Evolutionary conservation across 768 basidiomycete species (phyloP).

Genomic region (Russula vinacea): DNA sequence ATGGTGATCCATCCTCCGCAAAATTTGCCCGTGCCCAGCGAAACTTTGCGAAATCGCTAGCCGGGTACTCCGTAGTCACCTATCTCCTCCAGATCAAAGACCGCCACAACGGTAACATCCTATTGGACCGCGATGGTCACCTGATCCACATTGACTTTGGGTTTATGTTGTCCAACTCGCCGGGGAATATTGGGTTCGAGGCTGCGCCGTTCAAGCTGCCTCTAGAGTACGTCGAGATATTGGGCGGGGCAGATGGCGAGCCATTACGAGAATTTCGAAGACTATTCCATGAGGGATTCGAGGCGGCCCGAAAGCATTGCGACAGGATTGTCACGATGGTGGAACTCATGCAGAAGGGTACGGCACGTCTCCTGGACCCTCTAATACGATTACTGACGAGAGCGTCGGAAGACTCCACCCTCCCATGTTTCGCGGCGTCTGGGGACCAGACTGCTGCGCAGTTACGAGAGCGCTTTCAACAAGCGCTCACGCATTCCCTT

Average conservation of each 20-base stretch:
- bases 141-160: conserved; percentile 98
- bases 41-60: conserved; percentile 94
- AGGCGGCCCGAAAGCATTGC: conserved; percentile 91
- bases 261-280: conserved; percentile 81
- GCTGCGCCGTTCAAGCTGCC: conserved; percentile 99
- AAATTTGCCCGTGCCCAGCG: conserved; percentile 88
- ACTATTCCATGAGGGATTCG: conserved; percentile 90
- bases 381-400: conserved; percentile 16
- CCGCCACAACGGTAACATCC: conserved; percentile 97
- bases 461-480: conserved; percentile 91
- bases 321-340: conserved; percentile 93
- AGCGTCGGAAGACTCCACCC: conserved; percentile 61
- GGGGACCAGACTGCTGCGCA: conserved; percentile 88
- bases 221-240: conserved; percentile 91
- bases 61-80: conserved; percentile 95
- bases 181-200: conserved; percentile 97
- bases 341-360: conserved; percentile 97
- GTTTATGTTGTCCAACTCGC: conserved; percentile 95
- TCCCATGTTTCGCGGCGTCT: conserved; percentile 87
- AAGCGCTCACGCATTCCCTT: conserved; percentile 77
- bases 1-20: conserved; percentile 82
- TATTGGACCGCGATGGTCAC: conserved; percentile 92
- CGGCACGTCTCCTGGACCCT: conserved; percentile 20
- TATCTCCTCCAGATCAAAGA: conserved; percentile 98
- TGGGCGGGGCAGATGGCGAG: conserved; percentile 78